phyloP scores from a whole-genome alignment of 139 green algal genomes.

The Chlorella sp. region DNA sequence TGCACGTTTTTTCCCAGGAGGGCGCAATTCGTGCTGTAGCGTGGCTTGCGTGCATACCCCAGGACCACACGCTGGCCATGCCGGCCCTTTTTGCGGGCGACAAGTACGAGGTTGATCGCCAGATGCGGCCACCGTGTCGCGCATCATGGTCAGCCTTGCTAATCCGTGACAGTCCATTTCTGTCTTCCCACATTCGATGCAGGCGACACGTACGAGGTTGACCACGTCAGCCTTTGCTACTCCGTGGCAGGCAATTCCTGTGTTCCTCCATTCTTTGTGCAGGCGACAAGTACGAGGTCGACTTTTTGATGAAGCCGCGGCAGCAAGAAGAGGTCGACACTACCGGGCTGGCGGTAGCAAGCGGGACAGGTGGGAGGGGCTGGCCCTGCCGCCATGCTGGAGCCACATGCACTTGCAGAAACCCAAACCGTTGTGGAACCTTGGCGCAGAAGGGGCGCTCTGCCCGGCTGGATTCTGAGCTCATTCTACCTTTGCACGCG shows the following conservation, averaged over 20 bases:
- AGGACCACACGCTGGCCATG: background rate
- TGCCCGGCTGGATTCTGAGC: background rate
- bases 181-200: too few relatives aligned
- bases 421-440: background rate
- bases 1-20: too few relatives aligned
- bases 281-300: conserved; percentile 79
- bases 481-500: background rate
- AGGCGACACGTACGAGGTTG: too few relatives aligned
- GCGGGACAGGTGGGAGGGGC: conserved; percentile 29
- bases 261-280: background rate
- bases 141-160: too few relatives aligned
- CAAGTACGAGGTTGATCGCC: background rate
- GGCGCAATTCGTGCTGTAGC: background rate
- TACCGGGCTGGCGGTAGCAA: conserved; percentile 27
- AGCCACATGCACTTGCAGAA: background rate
- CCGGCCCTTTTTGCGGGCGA: background rate
- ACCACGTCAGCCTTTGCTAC: background rate
- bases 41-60: background rate
- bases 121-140: too few relatives aligned
- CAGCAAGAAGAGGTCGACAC: conserved; percentile 40
- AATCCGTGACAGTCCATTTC: too few relatives aligned
- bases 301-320: conserved; percentile 68
- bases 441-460: conserved; percentile 40
- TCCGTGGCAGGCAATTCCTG: background rate
- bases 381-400: background rate